These are phyloP conservation scores for Euphorbia lathyris DNA, from an alignment of 345 rosid genomes.

Conservation along the genomic window DNA sequence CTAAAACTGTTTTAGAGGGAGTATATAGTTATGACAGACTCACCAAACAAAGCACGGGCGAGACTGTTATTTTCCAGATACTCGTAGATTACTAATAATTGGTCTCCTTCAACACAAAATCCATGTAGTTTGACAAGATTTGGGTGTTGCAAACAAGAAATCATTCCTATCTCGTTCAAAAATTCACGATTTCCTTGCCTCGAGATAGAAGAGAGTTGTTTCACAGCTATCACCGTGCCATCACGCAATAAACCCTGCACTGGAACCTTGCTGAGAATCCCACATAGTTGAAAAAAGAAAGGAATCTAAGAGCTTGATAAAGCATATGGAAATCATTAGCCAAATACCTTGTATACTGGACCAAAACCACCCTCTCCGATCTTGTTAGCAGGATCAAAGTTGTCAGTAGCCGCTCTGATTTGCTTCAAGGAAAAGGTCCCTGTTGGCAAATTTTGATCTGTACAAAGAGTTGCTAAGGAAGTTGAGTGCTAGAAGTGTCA, in stretches of 20 bases:
- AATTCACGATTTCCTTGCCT: conserved; percentile 62
- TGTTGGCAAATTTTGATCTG: conserved; percentile 43
- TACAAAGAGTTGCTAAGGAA: background rate
- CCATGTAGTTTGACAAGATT: conserved; percentile 57
- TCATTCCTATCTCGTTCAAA: conserved; percentile 55
- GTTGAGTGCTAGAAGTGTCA: background rate
- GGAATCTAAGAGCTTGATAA: background rate
- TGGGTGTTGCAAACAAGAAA: conserved; percentile 57
- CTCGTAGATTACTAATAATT: conserved; percentile 52
- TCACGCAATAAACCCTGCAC: conserved; percentile 46
- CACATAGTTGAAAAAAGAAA: background rate
- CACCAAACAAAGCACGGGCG: conserved; percentile 45
- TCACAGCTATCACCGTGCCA: conserved; percentile 56
- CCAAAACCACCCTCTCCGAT: conserved; percentile 77
- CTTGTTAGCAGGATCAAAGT: conserved; percentile 50
- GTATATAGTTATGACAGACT: conserved; percentile 7
- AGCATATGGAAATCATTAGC: background rate
- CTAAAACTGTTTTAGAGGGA: background rate
- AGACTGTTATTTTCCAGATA: conserved; percentile 58
- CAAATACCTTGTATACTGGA: conserved; percentile 56
- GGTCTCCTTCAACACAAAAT: conserved; percentile 53
- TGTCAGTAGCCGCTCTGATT: conserved; percentile 49
- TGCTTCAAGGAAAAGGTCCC: conserved; percentile 48
- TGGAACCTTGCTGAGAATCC: background rate
- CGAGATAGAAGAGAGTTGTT: conserved; percentile 49